phyloP scores from a whole-genome alignment of 257 asterid genomes.

The Solanum acaule region DNA sequence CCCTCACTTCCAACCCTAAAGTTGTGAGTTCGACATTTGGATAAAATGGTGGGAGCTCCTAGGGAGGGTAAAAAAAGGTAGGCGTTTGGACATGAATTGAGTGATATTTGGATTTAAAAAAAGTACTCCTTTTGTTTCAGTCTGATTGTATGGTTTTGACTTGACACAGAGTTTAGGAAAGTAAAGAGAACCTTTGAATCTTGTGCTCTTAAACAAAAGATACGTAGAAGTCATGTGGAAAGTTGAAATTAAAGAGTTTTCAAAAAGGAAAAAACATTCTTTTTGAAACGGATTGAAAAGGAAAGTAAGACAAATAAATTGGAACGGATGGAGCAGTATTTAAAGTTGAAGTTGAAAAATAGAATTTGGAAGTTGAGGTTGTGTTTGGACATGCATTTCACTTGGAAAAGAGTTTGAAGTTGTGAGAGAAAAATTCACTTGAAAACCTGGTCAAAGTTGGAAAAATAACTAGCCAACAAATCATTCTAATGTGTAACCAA shows the following conservation, averaged over 20 bases:
- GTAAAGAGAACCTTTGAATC: not conserved
- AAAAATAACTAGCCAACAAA: not conserved
- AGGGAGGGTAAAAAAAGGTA: not conserved
- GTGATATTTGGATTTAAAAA: not conserved
- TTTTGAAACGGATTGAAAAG: not conserved
- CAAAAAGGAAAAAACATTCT: not conserved
- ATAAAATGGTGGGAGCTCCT: not conserved
- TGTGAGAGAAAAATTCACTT: not conserved
- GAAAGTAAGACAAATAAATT: not conserved
- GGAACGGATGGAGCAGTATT: not conserved
- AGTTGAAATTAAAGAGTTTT: not conserved
- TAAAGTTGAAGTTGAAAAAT: not conserved
- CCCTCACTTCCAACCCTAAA: not conserved
- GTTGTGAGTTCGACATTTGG: not conserved
- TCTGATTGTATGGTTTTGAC: not conserved
- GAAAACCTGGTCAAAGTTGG: not conserved
- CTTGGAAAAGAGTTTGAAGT: not conserved
- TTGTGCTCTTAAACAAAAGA: not conserved
- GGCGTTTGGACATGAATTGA: not conserved
- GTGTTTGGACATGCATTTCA: not conserved
- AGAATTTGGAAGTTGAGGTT: not conserved
- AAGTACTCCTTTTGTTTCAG: not conserved
- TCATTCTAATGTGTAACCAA: not conserved
- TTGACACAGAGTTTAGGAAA: not conserved
- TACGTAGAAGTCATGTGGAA: not conserved